Evolutionary conservation across 1,139 yeast genomes (phyloP).

Genomic region (Torulaspora globosa): DNA sequence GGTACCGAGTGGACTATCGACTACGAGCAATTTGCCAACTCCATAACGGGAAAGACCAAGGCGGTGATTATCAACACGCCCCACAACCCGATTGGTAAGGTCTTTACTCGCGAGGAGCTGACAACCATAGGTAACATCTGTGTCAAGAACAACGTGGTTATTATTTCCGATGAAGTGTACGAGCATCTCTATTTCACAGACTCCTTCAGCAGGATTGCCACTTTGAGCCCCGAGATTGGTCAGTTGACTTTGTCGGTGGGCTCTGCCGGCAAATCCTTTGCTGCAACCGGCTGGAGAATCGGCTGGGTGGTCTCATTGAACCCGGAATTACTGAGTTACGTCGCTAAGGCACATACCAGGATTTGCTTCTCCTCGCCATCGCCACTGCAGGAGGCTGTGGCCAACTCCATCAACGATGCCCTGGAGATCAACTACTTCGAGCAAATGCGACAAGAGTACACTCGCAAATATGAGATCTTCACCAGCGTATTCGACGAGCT

Average conservation of each 20-base stretch:
- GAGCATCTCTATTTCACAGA: slow-evolving; percentile 75
- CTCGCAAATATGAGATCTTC: slow-evolving; percentile 65
- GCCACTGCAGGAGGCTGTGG: slow-evolving; percentile 91
- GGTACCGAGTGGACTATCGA: slow-evolving; percentile 88
- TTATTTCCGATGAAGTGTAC: slow-evolving; percentile 91
- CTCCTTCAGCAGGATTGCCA: slow-evolving; percentile 77
- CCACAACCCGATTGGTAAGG: slow-evolving; percentile 93
- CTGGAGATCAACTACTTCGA: slow-evolving; percentile 61
- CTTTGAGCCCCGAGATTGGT: slow-evolving; percentile 71
- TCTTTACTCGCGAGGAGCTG: slow-evolving; percentile 72
- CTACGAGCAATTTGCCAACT: slow-evolving; percentile 65
- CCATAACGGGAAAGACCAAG: slow-evolving; percentile 72
- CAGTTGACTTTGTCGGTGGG: slow-evolving; percentile 85
- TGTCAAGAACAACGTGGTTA: slow-evolving; percentile 72
- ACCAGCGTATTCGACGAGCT: slow-evolving; percentile 78
- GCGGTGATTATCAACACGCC: slow-evolving; percentile 88
- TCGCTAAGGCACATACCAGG: slow-evolving; percentile 86
- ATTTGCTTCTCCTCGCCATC: slow-evolving; percentile 86
- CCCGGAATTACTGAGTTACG: slow-evolving; percentile 73
- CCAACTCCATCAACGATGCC: slow-evolving; percentile 67
- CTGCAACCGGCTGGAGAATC: slow-evolving; percentile 98
- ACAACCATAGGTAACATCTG: slow-evolving; percentile 72
- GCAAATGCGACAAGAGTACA: slow-evolving; percentile 61
- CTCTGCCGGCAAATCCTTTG: slow-evolving; percentile 94
- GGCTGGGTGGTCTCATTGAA: slow-evolving; percentile 88